Conservation (phyloP, 164 flowering plant genomes). For the Umbellularia californica region DNA sequence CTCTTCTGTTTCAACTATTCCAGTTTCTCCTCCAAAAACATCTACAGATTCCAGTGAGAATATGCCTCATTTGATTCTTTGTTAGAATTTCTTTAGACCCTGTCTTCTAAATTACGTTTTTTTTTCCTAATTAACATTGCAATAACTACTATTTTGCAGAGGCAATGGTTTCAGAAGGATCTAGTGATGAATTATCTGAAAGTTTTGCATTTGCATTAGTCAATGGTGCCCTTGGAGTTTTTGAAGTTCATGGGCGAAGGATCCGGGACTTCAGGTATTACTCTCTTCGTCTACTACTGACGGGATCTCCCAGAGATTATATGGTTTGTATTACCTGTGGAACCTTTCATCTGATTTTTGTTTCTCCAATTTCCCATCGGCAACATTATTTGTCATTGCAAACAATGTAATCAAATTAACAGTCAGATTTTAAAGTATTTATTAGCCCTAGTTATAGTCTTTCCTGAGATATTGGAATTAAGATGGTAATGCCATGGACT, state of each 20-base stretch:
- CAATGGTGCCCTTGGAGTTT: constrained; percentile 99
- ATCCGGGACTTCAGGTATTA: constrained; percentile 81
- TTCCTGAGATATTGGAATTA: neutral
- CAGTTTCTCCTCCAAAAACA: constrained; percentile 34
- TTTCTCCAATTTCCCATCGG: no score
- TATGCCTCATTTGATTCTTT: constrained; percentile 9
- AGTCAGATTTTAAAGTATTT: no score
- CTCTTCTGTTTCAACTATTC: constrained; percentile 29
- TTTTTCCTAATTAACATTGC: constrained; percentile 3
- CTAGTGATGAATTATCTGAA: constrained; percentile 79
- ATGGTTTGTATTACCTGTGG: no score
- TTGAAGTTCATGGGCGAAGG: constrained; percentile 97
- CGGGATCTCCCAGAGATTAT: no score
- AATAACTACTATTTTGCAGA: constrained; percentile 36
- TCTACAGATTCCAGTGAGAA: constrained; percentile 73
- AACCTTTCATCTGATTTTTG: no score
- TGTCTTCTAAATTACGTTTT: constrained; percentile 3
- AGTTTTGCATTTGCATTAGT: constrained; percentile 97
- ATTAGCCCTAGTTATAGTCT: neutral
- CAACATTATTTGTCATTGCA: no score
- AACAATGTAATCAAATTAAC: no score
- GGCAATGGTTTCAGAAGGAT: constrained; percentile 50
- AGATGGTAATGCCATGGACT: neutral
- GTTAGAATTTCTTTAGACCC: constrained; percentile 1
- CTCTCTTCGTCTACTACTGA: neutral